These are phyloP conservation scores for Russula ochroleuca DNA, from an alignment of 768 basidiomycete species.

Conservation along the genomic window DNA sequence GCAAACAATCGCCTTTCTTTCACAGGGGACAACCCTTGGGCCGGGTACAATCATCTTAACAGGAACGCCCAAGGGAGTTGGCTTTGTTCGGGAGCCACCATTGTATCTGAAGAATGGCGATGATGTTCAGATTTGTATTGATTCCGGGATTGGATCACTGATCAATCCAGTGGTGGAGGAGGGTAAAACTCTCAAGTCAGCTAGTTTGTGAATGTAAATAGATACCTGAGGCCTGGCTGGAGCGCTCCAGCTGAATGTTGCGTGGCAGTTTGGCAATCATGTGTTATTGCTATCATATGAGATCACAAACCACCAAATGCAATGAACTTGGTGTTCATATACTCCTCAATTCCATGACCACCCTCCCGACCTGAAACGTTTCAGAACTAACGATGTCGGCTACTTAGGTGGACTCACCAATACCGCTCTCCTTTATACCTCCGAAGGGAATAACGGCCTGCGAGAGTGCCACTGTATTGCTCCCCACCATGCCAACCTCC, in stretches of 20 bases:
- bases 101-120: constrained; percentile 73
- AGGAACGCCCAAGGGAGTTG: constrained; percentile 78
- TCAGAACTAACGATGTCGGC: constrained; percentile 3
- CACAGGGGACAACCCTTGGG: constrained; percentile 78
- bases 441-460: constrained; percentile 84
- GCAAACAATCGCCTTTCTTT: constrained; percentile 74
- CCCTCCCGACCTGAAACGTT: constrained; percentile 66
- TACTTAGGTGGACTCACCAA: constrained; percentile 39
- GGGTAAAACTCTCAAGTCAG: constrained; percentile 30
- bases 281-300: not conserved
- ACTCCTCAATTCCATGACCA: constrained; percentile 86
- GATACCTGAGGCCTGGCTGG: not conserved
- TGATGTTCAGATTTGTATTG: constrained; percentile 61
- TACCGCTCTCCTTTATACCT: constrained; percentile 86
- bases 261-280: not conserved
- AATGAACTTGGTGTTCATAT: constrained; percentile 76
- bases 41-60: constrained; percentile 82
- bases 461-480: constrained; percentile 76
- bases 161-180: constrained; percentile 78
- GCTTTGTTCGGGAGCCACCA: constrained; percentile 68
- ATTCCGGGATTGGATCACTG: constrained; percentile 72
- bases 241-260: not conserved
- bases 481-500: constrained; percentile 91
- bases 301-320: constrained; percentile 65
- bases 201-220: constrained; percentile 42